These are phyloP conservation scores for Umbelopsis isabellina DNA, from an alignment of 192 early-diverging fungal species.

Conservation along the genomic window DNA sequence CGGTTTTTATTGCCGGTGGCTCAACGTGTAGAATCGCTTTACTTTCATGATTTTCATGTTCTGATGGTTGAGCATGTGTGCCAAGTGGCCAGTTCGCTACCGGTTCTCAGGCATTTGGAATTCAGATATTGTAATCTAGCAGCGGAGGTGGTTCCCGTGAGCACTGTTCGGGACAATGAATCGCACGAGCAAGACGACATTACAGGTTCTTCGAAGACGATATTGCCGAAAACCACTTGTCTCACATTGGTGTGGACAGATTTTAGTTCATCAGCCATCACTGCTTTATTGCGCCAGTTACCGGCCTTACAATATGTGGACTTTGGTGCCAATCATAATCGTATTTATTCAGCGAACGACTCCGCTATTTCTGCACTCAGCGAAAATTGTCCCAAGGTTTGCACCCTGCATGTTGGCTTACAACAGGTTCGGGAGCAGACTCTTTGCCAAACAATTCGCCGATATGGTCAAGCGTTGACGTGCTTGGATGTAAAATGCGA, in stretches of 20 bases:
- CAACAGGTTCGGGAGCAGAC: slow-evolving; percentile 25
- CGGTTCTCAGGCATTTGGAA: slow-evolving; percentile 15
- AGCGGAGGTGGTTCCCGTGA: background rate
- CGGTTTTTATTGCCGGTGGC: slow-evolving; percentile 11
- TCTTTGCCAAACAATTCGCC: slow-evolving; percentile 7
- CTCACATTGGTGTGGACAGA: slow-evolving; percentile 32
- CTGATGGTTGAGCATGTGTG: slow-evolving; percentile 25
- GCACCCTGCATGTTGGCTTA: slow-evolving; percentile 20
- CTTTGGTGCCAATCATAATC: slow-evolving; percentile 34
- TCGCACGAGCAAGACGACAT: background rate
- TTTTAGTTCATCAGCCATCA: slow-evolving; percentile 23
- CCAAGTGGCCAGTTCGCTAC: slow-evolving; percentile 7
- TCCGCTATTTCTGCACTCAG: slow-evolving; percentile 14
- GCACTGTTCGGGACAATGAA: background rate
- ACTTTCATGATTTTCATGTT: slow-evolving; percentile 24
- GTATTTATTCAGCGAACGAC: slow-evolving; percentile 28
- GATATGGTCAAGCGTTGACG: slow-evolving; percentile 19
- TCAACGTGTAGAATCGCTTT: background rate
- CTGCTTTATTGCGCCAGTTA: slow-evolving; percentile 3
- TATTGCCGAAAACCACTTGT: background rate
- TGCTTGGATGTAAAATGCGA: slow-evolving; percentile 23
- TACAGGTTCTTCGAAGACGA: background rate
- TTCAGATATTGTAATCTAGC: slow-evolving; percentile 30
- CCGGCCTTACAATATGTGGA: slow-evolving; percentile 5
- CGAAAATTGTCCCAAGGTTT: slow-evolving; percentile 18